Conservation (phyloP, 2,329 filamentous ascomycete species). For the Penicillium sp. region DNA sequence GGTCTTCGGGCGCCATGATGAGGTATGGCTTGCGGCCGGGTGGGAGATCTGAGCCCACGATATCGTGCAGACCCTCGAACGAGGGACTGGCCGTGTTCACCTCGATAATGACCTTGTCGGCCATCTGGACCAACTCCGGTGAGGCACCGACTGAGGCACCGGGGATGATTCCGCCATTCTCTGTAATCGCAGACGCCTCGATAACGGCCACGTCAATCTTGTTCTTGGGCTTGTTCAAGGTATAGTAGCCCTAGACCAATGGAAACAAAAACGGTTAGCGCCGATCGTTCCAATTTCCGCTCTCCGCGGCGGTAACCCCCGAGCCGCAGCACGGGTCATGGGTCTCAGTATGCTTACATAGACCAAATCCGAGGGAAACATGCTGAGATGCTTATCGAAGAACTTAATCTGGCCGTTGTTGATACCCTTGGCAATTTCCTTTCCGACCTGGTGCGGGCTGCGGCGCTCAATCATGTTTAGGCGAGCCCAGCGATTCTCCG, state of each 20-base stretch:
- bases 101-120: conserved; percentile 90
- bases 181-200: conserved; percentile 82
- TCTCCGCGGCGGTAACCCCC: conserved; percentile 11
- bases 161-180: conserved; percentile 85
- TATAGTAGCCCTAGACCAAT: conserved; percentile 69
- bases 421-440: conserved; percentile 86
- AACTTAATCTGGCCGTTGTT: conserved; percentile 87
- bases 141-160: conserved; percentile 83
- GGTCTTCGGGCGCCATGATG: conserved; percentile 81
- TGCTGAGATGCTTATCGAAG: conserved; percentile 90
- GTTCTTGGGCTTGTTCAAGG: conserved; percentile 72
- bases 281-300: conserved; percentile 3
- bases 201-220: conserved; percentile 81
- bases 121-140: conserved; percentile 85
- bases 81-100: conserved; percentile 84
- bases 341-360: conserved; percentile 55
- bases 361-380: conserved; percentile 86
- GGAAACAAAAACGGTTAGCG: conserved; percentile 12
- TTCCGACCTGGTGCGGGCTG: conserved; percentile 85
- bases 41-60: conserved; percentile 83
- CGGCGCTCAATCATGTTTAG: conserved; percentile 89
- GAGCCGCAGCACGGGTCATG: background rate
- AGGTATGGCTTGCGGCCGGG: conserved; percentile 81
- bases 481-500: conserved; percentile 86
- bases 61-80: conserved; percentile 87